Evolutionary conservation across 2,329 filamentous ascomycete species (phyloP), one percentile per base, ranked within the genome.

Genomic region (Fusarium sp.): DNA sequence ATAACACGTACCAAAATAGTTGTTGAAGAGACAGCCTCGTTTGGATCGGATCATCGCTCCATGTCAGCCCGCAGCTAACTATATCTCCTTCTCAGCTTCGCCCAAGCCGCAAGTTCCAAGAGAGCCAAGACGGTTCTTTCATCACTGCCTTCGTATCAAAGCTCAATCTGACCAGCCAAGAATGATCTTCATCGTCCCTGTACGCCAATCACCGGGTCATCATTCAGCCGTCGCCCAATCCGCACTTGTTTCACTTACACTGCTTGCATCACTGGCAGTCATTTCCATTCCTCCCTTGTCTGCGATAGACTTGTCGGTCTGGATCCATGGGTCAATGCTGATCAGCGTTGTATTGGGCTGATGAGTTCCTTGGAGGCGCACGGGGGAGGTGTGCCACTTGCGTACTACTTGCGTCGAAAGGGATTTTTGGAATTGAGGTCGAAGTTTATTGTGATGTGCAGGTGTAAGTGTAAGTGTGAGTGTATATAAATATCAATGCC

Each of bases 111-210:
- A 19, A 19, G 19, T 19, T 4, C 19, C 19, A 19, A 19, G 14
- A n/a, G 1, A 11, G 5, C 31, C 31, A 14, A 33, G 6, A 33
- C 29, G 5, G n/a, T 7, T 33, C 11, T 33, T 33, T 33, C 21
- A 53, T 58, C 58, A 58, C 25, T 6, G 8, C 10, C n/a, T 15
- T 63, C 59, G 59, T 63, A 63, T 27, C 19, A 36, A 38, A 27
- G 13, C 53, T 33, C n/a, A 25, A 55, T 63, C 32, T 58, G 58
- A 49, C 43, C 11, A 27, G 4, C 43, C 35, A 51, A 45, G 29
- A 51, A 32, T 33, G 53, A 55, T 63, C 31, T 9, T 36, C 53
- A 54, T 45, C 38, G 46, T 27, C 35, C 14, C 19, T 27, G 4
- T 47, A 37, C 43, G 17, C 43, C 39, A 15, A 39, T 41, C 50